Evolutionary conservation across 441 rosid species (phyloP).

Genomic region (Flueggea neowawraea): DNA sequence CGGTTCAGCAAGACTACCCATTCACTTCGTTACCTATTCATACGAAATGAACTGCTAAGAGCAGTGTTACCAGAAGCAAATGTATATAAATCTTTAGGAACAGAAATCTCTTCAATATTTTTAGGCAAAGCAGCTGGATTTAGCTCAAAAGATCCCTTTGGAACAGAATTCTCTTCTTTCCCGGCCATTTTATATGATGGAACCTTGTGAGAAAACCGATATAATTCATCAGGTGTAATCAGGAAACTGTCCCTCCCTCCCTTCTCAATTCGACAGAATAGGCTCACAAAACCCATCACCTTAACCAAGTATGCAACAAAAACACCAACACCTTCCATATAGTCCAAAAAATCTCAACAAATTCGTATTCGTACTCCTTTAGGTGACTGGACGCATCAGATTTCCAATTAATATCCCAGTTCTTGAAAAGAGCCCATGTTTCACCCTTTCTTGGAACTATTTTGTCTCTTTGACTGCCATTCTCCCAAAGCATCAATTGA

Average conservation of each 20-base stretch:
- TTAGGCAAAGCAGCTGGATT: conserved; percentile 45
- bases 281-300: conserved; percentile 65
- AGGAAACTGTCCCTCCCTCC: conserved; percentile 24
- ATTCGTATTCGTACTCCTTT: conserved; percentile 54
- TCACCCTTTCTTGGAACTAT: conserved; percentile 62
- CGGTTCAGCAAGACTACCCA: too few species aligned
- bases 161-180: conserved; percentile 54
- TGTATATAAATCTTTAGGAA: too few species aligned
- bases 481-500: conserved; percentile 32
- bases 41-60: too few species aligned
- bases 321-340: conserved; percentile 29
- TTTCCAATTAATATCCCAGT: conserved; percentile 53
- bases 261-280: conserved; percentile 37
- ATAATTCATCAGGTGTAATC: conserved; percentile 38
- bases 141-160: conserved; percentile 59
- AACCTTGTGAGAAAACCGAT: conserved; percentile 59
- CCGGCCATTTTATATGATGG: conserved; percentile 56
- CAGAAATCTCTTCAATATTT: too few species aligned
- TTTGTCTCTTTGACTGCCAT: conserved; percentile 9
- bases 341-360: conserved; percentile 71
- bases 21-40: too few species aligned
- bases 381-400: conserved; percentile 24
- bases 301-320: conserved; percentile 65
- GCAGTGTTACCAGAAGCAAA: conserved; percentile 13
- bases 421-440: conserved; percentile 65